Percentiles rank a stretch among this genome's conserved stretches.
These are phyloP conservation scores for Apocynum venetum DNA, from an alignment of 257 asterid genomes.

Conservation along the genomic window DNA sequence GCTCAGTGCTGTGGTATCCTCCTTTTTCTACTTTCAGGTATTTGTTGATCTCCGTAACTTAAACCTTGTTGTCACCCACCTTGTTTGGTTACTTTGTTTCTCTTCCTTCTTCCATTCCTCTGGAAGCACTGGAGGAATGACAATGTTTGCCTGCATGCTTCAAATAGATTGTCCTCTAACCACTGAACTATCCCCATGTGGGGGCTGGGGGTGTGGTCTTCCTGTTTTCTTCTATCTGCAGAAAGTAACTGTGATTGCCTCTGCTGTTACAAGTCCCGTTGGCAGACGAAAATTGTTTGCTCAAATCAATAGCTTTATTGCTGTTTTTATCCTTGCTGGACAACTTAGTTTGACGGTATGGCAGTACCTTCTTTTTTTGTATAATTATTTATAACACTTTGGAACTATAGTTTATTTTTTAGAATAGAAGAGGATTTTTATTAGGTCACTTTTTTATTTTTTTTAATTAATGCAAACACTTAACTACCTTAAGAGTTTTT, in stretches of 20 bases:
- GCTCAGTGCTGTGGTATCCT: slow-evolving; percentile 88
- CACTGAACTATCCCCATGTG: neutral
- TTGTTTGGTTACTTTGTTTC: neutral
- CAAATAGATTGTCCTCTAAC: slow-evolving; percentile 1
- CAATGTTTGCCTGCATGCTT: neutral
- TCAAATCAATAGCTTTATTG: slow-evolving; percentile 91
- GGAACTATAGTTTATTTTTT: neutral
- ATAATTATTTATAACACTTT: neutral
- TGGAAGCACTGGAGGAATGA: neutral
- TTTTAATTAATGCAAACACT: neutral
- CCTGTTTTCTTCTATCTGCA: slow-evolving; percentile 35
- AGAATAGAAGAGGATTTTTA: neutral
- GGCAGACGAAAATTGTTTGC: slow-evolving; percentile 86
- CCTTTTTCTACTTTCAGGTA: slow-evolving; percentile 98
- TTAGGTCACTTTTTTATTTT: too few relatives aligned
- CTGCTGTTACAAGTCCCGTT: slow-evolving; percentile 63
- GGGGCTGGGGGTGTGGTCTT: neutral
- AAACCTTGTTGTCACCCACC: neutral
- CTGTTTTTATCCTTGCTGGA: slow-evolving; percentile 90
- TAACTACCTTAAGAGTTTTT: neutral
- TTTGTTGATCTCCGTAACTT: neutral
- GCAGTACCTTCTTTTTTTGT: neutral
- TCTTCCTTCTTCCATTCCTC: neutral
- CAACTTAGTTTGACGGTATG: slow-evolving; percentile 89
- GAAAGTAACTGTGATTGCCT: slow-evolving; percentile 93